phyloP scores from a whole-genome alignment of 192 early-diverging fungal genomes.

The Podila verticillata region DNA sequence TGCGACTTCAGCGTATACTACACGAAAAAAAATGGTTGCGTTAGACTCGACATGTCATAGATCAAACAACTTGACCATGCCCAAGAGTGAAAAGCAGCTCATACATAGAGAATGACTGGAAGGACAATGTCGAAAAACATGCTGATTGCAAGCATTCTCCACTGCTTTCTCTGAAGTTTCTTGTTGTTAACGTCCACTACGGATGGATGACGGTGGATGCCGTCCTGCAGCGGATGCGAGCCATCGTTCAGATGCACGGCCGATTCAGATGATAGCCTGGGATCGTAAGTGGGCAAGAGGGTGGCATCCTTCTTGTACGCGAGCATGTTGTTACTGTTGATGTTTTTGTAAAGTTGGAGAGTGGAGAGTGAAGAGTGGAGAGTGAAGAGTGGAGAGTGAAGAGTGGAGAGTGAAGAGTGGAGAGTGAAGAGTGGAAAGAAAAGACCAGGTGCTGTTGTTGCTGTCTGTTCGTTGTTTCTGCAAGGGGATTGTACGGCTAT shows the following conservation, averaged over 20 bases:
- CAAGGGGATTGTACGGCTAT: too few species aligned
- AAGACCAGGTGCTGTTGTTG: too few species aligned
- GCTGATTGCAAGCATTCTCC: slow-evolving; percentile 11
- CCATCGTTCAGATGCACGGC: slow-evolving; percentile 1
- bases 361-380: too few species aligned
- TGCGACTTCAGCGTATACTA: slow-evolving; percentile 21
- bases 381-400: too few species aligned
- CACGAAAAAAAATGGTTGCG: neutral
- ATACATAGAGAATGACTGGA: slow-evolving; percentile 23
- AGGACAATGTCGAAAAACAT: slow-evolving; percentile 19
- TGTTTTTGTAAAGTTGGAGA: too few species aligned
- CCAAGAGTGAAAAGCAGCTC: neutral
- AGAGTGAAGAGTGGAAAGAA: too few species aligned
- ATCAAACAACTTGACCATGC: too few species aligned
- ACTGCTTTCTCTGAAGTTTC: slow-evolving; percentile 13
- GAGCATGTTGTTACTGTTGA: too few species aligned
- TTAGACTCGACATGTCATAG: neutral
- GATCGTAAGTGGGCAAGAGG: slow-evolving; percentile 10
- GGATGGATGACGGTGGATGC: slow-evolving; percentile 2
- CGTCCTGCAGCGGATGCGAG: slow-evolving; percentile 11
- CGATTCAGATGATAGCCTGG: slow-evolving; percentile 10
- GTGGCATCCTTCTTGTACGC: slow-evolving; percentile 8
- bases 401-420: too few species aligned
- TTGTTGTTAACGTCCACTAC: slow-evolving; percentile 13
- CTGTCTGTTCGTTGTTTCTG: too few species aligned